Evolutionary conservation across 441 rosid genomes (phyloP).

Genomic region (Mallotus repandus): DNA sequence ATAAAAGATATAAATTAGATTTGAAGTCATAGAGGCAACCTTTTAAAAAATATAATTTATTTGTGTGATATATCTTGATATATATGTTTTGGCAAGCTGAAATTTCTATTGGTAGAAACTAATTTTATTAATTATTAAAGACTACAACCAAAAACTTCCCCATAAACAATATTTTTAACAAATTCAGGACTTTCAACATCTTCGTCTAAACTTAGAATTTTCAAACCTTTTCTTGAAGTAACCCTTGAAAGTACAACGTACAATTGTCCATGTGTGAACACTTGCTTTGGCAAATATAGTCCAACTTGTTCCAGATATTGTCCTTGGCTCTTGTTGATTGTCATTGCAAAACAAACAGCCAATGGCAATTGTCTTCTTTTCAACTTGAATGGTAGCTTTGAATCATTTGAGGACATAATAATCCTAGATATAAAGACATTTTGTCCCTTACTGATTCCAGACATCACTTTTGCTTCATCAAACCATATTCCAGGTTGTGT

Average conservation of each 20-base stretch:
- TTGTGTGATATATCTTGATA: no score
- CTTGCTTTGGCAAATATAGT: neutral
- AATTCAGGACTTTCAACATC: neutral
- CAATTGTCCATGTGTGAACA: constrained; percentile 11
- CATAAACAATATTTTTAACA: neutral
- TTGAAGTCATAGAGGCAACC: no score
- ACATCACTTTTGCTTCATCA: neutral
- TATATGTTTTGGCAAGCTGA: no score
- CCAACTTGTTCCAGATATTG: neutral
- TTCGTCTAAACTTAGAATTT: neutral
- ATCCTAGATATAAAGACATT: neutral
- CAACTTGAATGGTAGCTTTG: neutral
- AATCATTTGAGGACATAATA: neutral
- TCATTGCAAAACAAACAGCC: constrained; percentile 6
- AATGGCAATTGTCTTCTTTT: neutral
- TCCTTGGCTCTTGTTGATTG: constrained; percentile 6
- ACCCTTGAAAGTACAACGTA: constrained; percentile 20
- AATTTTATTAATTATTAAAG: no score
- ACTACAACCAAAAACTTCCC: neutral
- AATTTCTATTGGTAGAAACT: no score
- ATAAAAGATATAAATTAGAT: no score
- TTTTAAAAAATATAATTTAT: no score
- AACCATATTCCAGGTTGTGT: neutral
- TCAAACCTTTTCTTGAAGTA: neutral
- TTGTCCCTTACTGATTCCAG: neutral